Evolutionary conservation across 345 rosid species (phyloP).

Genomic region (Trapa bicornis): DNA sequence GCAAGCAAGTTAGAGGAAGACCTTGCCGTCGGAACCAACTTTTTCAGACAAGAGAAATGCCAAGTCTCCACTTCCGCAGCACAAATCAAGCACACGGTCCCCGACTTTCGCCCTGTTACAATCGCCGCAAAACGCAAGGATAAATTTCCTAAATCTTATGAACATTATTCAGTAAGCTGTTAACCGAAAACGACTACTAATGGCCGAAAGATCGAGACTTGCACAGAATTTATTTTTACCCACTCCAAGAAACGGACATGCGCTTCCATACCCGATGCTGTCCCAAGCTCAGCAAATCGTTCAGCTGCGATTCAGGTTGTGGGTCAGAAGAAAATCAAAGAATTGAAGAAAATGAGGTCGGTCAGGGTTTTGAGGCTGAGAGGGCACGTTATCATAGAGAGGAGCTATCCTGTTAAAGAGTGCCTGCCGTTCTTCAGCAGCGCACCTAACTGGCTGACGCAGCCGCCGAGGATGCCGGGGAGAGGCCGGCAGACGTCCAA

Average conservation of each 20-base stretch:
- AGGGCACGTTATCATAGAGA: slow-evolving; percentile 54
- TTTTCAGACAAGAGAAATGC: slow-evolving; percentile 73
- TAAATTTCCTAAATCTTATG: neutral
- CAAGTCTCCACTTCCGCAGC: slow-evolving; percentile 90
- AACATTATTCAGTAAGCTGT: neutral
- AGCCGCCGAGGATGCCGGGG: slow-evolving; percentile 6
- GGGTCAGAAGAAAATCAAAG: neutral
- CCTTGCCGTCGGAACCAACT: slow-evolving; percentile 37
- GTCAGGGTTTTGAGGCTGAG: neutral
- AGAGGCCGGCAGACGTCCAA: neutral
- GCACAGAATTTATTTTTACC: slow-evolving; percentile 6
- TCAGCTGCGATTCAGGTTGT: slow-evolving; percentile 27
- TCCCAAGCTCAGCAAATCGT: slow-evolving; percentile 71
- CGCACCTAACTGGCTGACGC: slow-evolving; percentile 17
- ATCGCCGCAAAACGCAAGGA: neutral
- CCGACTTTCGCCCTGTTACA: slow-evolving; percentile 53
- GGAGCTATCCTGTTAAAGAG: slow-evolving; percentile 78
- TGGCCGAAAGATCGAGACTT: neutral
- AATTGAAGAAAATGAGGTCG: neutral
- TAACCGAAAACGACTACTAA: neutral
- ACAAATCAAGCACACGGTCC: slow-evolving; percentile 63
- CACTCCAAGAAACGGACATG: slow-evolving; percentile 76
- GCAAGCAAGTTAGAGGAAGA: neutral
- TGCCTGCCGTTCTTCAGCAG: slow-evolving; percentile 36
- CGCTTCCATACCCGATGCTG: slow-evolving; percentile 88